These are phyloP conservation scores for Dacryopinax primogenitus DNA, from an alignment of 768 basidiomycete genomes.

Conservation along the genomic window DNA sequence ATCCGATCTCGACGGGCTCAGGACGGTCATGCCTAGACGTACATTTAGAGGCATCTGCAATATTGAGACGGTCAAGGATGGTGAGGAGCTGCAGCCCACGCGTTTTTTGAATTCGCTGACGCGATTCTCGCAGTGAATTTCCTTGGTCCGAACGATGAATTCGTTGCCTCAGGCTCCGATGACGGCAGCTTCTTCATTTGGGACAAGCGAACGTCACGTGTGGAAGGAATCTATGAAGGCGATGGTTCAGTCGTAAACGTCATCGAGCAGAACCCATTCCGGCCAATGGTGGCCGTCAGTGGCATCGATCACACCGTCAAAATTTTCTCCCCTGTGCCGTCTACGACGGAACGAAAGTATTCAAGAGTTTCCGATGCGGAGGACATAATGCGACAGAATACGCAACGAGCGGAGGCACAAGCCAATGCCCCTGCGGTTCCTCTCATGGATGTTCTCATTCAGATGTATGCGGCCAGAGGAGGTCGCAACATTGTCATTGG, in stretches of 20 bases:
- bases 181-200: constrained; percentile 69
- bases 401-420: not conserved
- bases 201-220: constrained; percentile 49
- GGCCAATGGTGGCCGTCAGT: constrained; percentile 72
- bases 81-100: constrained; percentile 32
- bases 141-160: constrained; percentile 64
- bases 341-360: not conserved
- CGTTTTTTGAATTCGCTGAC: not conserved
- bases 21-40: constrained; percentile 49
- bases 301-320: constrained; percentile 81
- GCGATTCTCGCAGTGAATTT: constrained; percentile 51
- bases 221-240: constrained; percentile 73
- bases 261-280: constrained; percentile 66
- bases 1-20: constrained; percentile 18
- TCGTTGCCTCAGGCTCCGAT: constrained; percentile 70
- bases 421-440: not conserved
- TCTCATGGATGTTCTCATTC: not conserved
- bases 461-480: not conserved
- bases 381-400: not conserved
- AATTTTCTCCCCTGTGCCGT: not conserved
- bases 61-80: constrained; percentile 75
- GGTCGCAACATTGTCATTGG: not conserved
- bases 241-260: constrained; percentile 66
- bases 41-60: constrained; percentile 63
- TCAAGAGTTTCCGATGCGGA: not conserved